Conservation (phyloP, 495 filamentous ascomycete genomes). For the Penicillium turbatum region DNA sequence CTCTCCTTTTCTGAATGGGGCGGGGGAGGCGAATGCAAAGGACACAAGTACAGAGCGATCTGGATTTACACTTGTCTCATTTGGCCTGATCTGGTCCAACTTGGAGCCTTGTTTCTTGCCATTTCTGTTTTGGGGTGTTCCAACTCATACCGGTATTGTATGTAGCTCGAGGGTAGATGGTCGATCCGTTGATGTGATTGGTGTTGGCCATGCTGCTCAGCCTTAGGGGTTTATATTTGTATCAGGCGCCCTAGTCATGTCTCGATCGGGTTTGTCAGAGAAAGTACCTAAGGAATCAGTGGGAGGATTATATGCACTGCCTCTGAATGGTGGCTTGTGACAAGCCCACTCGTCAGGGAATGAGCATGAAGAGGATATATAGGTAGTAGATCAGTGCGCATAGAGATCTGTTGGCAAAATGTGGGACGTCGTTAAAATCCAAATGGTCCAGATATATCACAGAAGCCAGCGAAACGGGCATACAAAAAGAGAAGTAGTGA, state of each 20-base stretch:
- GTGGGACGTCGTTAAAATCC: slow-evolving; percentile 9
- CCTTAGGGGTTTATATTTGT: slow-evolving; percentile 13
- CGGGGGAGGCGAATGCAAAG: slow-evolving; percentile 6
- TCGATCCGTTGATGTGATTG: not conserved
- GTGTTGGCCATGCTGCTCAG: slow-evolving; percentile 20
- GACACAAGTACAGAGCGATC: not conserved
- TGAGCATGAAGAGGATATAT: not conserved
- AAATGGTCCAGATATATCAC: no score
- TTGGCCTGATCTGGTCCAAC: not conserved
- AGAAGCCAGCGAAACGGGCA: slow-evolving; percentile 10
- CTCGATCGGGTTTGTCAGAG: not conserved
- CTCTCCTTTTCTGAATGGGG: not conserved
- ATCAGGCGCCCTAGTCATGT: not conserved
- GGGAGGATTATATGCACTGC: not conserved
- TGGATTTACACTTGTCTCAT: not conserved
- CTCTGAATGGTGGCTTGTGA: not conserved
- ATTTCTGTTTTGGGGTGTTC: not conserved
- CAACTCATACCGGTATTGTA: not conserved
- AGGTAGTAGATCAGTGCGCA: not conserved
- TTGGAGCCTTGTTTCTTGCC: not conserved
- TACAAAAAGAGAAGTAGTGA: no score
- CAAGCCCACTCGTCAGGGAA: not conserved
- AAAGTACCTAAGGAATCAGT: not conserved
- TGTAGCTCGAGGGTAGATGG: not conserved
- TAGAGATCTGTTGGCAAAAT: not conserved